Evolutionary conservation across 139 green algal species (phyloP).

Genomic region (Volvox africanus): DNA sequence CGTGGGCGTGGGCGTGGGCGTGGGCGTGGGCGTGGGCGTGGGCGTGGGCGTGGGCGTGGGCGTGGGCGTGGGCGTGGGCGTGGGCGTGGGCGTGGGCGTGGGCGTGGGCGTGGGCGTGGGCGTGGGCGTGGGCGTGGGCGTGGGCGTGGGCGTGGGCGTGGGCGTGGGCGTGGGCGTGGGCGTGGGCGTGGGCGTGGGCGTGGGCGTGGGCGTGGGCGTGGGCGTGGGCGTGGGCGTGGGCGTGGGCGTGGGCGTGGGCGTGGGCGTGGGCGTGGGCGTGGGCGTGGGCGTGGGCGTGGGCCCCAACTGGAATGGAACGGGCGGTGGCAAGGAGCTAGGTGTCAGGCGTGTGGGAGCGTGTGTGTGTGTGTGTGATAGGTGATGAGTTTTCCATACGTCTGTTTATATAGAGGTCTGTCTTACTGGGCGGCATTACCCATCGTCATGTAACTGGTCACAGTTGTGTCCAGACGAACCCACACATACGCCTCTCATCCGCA

Average conservation of each 20-base stretch:
- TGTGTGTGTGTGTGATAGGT: not conserved
- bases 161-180: not conserved
- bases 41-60: not conserved
- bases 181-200: too few relatives aligned
- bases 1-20: not conserved
- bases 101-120: not conserved
- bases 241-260: too few relatives aligned
- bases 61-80: not conserved
- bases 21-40: not conserved
- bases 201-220: too few relatives aligned
- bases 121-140: not conserved
- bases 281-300: too few relatives aligned
- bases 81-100: not conserved
- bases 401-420: not conserved
- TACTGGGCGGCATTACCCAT: too few relatives aligned
- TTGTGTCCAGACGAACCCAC: too few relatives aligned
- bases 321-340: too few relatives aligned
- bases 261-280: too few relatives aligned
- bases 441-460: too few relatives aligned
- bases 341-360: not conserved
- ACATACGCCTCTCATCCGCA: too few relatives aligned
- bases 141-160: not conserved
- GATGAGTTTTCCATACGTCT: not conserved
- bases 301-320: too few relatives aligned
- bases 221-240: too few relatives aligned